Evolutionary conservation across 2,329 filamentous ascomycete genomes (phyloP).

Genomic region (Sporothrix inflata): DNA sequence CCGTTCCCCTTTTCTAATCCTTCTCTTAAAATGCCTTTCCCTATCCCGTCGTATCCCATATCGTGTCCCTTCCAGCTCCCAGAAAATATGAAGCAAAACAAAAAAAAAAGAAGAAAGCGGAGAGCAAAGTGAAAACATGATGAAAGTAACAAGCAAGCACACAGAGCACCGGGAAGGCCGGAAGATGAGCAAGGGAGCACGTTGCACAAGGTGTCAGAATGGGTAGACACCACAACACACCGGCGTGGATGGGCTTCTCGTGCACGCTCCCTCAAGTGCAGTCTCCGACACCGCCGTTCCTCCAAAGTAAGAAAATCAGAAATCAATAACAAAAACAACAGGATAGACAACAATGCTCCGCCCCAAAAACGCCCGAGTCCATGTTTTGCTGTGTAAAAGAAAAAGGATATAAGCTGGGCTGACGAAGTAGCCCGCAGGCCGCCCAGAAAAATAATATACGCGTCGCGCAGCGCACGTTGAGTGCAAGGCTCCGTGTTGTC

Average conservation of each 20-base stretch:
- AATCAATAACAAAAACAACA: slow-evolving; percentile 15
- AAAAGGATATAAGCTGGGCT: slow-evolving; percentile 14
- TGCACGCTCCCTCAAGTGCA: neutral
- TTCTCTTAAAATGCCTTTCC: neutral
- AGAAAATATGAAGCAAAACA: neutral
- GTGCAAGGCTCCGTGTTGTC: neutral
- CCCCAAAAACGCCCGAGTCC: slow-evolving; percentile 29
- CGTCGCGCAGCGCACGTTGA: neutral
- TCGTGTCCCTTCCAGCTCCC: neutral
- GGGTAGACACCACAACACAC: neutral
- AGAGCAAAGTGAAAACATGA: neutral
- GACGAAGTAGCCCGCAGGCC: neutral
- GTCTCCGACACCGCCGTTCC: neutral
- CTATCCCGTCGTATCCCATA: neutral
- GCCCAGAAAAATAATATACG: slow-evolving; percentile 5
- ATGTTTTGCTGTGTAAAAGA: slow-evolving; percentile 27
- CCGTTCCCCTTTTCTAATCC: neutral
- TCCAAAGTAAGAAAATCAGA: neutral
- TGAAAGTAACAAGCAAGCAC: neutral
- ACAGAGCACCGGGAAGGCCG: neutral
- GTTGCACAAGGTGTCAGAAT: neutral
- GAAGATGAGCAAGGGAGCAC: neutral
- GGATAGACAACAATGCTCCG: slow-evolving; percentile 13
- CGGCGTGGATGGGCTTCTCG: neutral
- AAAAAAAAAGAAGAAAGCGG: neutral